phyloP scores from a whole-genome alignment of 2,329 filamentous ascomycete species.

The Pseudogymnoascus sp. region DNA sequence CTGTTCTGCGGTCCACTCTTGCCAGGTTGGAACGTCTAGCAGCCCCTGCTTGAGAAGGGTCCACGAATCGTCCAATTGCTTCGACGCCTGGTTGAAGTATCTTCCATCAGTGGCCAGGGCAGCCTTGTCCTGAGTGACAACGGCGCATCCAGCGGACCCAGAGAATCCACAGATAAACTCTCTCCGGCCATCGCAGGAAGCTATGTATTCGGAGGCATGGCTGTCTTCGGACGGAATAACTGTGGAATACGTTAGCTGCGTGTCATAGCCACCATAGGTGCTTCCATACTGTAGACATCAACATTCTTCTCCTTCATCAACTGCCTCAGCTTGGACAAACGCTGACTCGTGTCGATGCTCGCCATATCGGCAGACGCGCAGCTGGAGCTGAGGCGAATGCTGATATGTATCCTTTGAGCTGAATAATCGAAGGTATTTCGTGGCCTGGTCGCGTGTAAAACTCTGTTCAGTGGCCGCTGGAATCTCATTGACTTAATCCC shows the following conservation, averaged over 20 bases:
- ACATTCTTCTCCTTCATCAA: slow-evolving; percentile 84
- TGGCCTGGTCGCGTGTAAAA: slow-evolving; percentile 15
- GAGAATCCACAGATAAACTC: slow-evolving; percentile 91
- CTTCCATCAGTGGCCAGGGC: slow-evolving; percentile 90
- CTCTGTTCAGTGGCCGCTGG: slow-evolving; percentile 20
- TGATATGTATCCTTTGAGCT: slow-evolving; percentile 14
- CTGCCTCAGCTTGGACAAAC: slow-evolving; percentile 68
- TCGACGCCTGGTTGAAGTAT: slow-evolving; percentile 94
- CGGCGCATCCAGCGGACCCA: slow-evolving; percentile 87
- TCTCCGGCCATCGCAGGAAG: slow-evolving; percentile 85
- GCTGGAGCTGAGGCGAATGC: slow-evolving; percentile 13
- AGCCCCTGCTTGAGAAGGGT: slow-evolving; percentile 84
- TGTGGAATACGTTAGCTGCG: slow-evolving; percentile 40
- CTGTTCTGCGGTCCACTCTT: slow-evolving; percentile 89
- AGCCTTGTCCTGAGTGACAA: slow-evolving; percentile 80
- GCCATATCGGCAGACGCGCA: slow-evolving; percentile 52
- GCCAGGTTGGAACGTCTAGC: slow-evolving; percentile 92
- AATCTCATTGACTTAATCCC: slow-evolving; percentile 24
- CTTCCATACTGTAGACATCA: slow-evolving; percentile 77
- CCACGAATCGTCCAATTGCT: slow-evolving; percentile 91
- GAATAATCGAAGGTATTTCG: neutral
- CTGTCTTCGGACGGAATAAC: slow-evolving; percentile 96
- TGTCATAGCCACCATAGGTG: slow-evolving; percentile 20
- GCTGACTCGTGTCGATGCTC: slow-evolving; percentile 69
- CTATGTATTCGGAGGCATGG: slow-evolving; percentile 97